phyloP scores from a whole-genome alignment of 495 filamentous ascomycete genomes.

The Recurvomyces mirabilis region DNA sequence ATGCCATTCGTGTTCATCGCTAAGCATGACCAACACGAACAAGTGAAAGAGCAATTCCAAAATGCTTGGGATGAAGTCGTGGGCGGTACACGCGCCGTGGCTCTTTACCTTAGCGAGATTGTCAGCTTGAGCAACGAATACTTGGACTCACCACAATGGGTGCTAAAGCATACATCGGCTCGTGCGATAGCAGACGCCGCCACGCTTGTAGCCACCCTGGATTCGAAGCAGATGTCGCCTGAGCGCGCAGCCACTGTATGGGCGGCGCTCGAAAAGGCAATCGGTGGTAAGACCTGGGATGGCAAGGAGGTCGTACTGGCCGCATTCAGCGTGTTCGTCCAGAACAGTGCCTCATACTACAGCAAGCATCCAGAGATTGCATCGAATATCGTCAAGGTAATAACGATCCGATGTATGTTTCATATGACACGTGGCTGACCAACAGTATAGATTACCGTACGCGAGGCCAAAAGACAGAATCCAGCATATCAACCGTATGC shows the following conservation, averaged over 20 bases:
- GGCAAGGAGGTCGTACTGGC: constrained; percentile 85
- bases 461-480: constrained; percentile 88
- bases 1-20: constrained; percentile 81
- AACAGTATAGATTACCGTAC: constrained; percentile 57
- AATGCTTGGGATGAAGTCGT: constrained; percentile 86
- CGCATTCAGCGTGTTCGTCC: constrained; percentile 68
- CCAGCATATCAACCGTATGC: constrained; percentile 65
- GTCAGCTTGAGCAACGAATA: constrained; percentile 51
- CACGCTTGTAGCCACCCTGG: constrained; percentile 20
- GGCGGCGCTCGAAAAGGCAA: constrained; percentile 67
- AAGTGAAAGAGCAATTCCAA: constrained; percentile 60
- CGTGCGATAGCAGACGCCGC: constrained; percentile 67
- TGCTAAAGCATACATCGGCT: constrained; percentile 76
- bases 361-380: background rate
- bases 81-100: constrained; percentile 67
- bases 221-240: constrained; percentile 35
- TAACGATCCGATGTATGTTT: too few relatives aligned
- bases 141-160: constrained; percentile 71
- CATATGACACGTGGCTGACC: too few relatives aligned
- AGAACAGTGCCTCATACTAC: constrained; percentile 35
- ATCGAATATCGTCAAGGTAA: background rate
- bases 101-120: constrained; percentile 77
- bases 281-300: constrained; percentile 81
- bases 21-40: constrained; percentile 71
- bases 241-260: constrained; percentile 46